Conservation (phyloP, 352 stramenopile genomes). For the Phytophthora citricola region DNA sequence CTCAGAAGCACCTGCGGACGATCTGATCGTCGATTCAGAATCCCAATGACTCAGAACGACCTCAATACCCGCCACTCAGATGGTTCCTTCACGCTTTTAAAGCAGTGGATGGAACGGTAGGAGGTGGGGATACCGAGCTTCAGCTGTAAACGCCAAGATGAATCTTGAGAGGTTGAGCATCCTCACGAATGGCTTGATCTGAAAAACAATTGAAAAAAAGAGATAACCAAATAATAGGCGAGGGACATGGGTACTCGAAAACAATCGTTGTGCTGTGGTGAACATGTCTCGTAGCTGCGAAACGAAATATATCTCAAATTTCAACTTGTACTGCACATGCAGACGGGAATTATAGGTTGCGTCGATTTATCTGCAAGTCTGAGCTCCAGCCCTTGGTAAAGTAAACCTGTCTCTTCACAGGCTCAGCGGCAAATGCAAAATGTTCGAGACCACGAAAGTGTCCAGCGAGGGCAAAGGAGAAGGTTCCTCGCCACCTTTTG, state of each 20-base stretch:
- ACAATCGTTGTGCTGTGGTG: no score
- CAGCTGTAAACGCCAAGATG: constrained; percentile 1
- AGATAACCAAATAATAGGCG: no score
- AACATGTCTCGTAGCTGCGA: no score
- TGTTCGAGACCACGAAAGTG: background rate
- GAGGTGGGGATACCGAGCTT: constrained; percentile 1
- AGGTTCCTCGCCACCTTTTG: background rate
- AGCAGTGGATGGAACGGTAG: background rate
- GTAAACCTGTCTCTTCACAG: background rate
- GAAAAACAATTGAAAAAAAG: no score
- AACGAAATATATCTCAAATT: no score
- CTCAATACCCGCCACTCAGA: background rate
- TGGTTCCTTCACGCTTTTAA: constrained; percentile 1
- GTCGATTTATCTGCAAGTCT: no score
- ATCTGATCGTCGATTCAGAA: background rate
- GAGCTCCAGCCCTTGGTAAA: background rate
- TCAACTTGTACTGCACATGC: no score
- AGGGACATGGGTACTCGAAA: no score
- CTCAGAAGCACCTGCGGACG: background rate
- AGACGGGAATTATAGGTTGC: no score
- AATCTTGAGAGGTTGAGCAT: constrained; percentile 16
- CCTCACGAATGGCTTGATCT: background rate
- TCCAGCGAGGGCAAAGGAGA: background rate
- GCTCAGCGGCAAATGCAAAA: background rate
- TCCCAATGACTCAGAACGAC: background rate